phyloP scores from a whole-genome alignment of 208 protist genomes.

The Leishmania arabica region DNA sequence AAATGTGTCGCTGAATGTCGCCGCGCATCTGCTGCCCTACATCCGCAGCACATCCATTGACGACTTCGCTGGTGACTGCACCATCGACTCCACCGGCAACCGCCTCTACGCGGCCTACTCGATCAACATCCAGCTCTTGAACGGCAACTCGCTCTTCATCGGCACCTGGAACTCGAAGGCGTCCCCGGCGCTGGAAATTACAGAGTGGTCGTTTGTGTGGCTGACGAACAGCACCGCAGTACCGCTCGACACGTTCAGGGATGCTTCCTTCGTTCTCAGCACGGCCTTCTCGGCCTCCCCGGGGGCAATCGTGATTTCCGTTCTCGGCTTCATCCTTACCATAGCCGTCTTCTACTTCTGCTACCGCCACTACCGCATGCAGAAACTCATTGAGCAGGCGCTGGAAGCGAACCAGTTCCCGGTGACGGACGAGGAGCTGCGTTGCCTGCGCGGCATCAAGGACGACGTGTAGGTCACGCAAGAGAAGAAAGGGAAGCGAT shows the following conservation, averaged over 20 bases:
- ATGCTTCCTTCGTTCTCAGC: conserved; percentile 76
- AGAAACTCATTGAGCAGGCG: conserved; percentile 80
- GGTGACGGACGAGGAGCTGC: conserved; percentile 81
- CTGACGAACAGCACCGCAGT: conserved; percentile 59
- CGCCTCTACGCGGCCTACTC: conserved; percentile 61
- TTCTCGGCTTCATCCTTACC: conserved; percentile 81
- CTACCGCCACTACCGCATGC: conserved; percentile 84
- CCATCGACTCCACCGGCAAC: conserved; percentile 69
- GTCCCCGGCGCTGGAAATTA: conserved; percentile 36
- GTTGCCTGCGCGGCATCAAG: conserved; percentile 43
- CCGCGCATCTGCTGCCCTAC: conserved; percentile 44
- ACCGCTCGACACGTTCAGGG: conserved; percentile 83
- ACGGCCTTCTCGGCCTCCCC: conserved; percentile 70
- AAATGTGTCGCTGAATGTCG: conserved; percentile 53
- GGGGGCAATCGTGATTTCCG: conserved; percentile 77
- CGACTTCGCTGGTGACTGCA: conserved; percentile 64
- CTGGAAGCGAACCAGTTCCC: conserved; percentile 68
- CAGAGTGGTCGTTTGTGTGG: conserved; percentile 52
- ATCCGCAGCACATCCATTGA: conserved; percentile 61
- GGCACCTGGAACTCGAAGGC: conserved; percentile 59
- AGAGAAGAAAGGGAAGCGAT: background rate
- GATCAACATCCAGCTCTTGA: conserved; percentile 70
- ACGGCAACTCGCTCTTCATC: conserved; percentile 41
- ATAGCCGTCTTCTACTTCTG: conserved; percentile 86
- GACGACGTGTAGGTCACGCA: conserved; percentile 33